Conservation (phyloP, 202 grass and related monocot species). For the Zizania palustris region DNA sequence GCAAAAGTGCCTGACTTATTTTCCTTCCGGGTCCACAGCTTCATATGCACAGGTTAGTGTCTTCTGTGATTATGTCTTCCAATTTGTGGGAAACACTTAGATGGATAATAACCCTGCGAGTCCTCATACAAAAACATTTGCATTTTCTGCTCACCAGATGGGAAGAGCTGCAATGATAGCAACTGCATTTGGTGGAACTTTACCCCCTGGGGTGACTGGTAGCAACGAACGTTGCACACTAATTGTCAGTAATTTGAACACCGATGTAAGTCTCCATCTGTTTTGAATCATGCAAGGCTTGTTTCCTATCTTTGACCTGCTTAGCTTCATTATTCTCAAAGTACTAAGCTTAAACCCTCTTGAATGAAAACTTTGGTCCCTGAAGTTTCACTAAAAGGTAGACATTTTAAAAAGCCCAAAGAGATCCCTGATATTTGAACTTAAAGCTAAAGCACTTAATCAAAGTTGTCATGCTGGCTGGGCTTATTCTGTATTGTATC, state of each 20-base stretch:
- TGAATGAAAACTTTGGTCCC: background rate
- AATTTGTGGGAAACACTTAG: slow-evolving; percentile 1
- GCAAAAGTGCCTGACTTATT: slow-evolving; percentile 27
- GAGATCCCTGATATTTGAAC: background rate
- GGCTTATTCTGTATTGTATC: background rate
- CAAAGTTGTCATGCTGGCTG: background rate
- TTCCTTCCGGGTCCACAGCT: slow-evolving; percentile 53
- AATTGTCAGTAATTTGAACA: slow-evolving; percentile 81
- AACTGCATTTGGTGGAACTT: slow-evolving; percentile 70
- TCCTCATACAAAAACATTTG: slow-evolving; percentile 35
- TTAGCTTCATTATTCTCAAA: slow-evolving; percentile 22
- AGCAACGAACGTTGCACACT: slow-evolving; percentile 80
- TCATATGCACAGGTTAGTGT: slow-evolving; percentile 76
- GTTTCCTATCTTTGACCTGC: background rate
- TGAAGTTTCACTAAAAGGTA: slow-evolving; percentile 15
- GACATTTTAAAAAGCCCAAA: background rate
- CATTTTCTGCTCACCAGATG: slow-evolving; percentile 59
- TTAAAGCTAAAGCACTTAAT: slow-evolving; percentile 2
- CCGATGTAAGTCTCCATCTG: slow-evolving; percentile 60
- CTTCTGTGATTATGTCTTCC: slow-evolving; percentile 14
- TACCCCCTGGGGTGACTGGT: slow-evolving; percentile 56
- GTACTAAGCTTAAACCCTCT: background rate
- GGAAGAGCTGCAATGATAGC: slow-evolving; percentile 68
- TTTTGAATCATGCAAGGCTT: slow-evolving; percentile 6
- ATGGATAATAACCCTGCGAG: slow-evolving; percentile 12